phyloP scores from a whole-genome alignment of 257 asterid genomes.

The Solanum chiquidenum region DNA sequence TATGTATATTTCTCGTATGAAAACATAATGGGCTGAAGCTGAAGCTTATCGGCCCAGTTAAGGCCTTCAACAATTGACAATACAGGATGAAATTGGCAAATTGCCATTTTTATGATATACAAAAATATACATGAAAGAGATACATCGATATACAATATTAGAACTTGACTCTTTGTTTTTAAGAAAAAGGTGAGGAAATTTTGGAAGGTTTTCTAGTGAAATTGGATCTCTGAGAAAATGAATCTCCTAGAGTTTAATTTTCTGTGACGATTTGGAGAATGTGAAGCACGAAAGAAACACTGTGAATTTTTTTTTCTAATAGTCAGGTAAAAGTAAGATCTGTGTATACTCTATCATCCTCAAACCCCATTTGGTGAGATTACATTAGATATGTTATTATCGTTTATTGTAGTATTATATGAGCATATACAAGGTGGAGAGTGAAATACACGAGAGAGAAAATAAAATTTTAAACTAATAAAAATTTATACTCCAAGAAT shows the following conservation, averaged over 20 bases:
- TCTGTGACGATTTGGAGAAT: not conserved
- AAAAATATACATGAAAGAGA: not conserved
- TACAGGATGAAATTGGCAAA: not conserved
- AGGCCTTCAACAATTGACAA: not conserved
- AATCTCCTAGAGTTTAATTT: not conserved
- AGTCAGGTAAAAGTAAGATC: not conserved
- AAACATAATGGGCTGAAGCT: not conserved
- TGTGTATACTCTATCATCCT: not conserved
- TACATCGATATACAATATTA: not conserved
- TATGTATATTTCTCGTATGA: not conserved
- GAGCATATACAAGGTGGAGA: not conserved
- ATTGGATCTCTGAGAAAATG: not conserved
- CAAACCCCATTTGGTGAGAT: not conserved
- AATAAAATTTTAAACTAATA: too few species aligned
- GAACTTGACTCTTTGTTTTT: not conserved
- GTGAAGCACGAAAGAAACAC: not conserved
- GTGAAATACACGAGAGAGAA: not conserved
- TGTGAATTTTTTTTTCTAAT: too few species aligned
- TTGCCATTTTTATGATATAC: not conserved
- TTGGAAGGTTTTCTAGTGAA: not conserved
- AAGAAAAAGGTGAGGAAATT: not conserved
- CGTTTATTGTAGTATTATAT: not conserved
- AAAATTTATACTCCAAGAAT: not conserved
- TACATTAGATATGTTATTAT: too few species aligned
- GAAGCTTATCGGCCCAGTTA: not conserved